Conservation (phyloP, 2,329 filamentous ascomycete species). For the Capronia americana region DNA sequence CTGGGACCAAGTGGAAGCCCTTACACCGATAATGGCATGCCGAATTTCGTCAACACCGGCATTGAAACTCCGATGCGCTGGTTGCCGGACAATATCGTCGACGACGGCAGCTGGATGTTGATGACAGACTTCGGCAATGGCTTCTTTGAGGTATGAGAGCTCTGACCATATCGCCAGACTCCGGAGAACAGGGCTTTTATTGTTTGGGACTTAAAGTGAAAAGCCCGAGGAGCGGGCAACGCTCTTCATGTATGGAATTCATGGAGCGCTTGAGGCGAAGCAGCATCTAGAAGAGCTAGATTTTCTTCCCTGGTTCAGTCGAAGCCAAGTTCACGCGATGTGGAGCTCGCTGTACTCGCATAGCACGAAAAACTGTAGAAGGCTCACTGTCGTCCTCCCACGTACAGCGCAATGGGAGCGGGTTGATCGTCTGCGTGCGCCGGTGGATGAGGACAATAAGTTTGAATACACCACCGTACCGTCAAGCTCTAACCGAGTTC, state of each 20-base stretch:
- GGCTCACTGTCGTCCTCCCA: not conserved
- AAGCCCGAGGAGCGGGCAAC: not conserved
- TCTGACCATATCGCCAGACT: not conserved
- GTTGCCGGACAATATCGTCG: constrained; percentile 18
- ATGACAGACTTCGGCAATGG: constrained; percentile 19
- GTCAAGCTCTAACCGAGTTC: too few relatives aligned
- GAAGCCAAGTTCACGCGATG: not conserved
- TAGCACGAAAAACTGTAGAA: not conserved
- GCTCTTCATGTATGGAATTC: not conserved
- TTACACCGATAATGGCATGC: not conserved
- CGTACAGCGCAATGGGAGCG: too few relatives aligned
- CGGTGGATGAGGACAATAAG: too few relatives aligned
- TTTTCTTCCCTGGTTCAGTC: not conserved
- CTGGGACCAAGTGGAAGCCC: not conserved
- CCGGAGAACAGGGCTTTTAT: not conserved
- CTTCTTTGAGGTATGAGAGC: not conserved
- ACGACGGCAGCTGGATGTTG: constrained; percentile 24
- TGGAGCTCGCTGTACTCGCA: not conserved
- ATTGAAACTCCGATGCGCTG: constrained; percentile 21
- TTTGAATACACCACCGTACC: too few relatives aligned
- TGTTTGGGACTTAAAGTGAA: not conserved
- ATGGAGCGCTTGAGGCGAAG: not conserved
- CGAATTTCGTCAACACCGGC: constrained; percentile 6
- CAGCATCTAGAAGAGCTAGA: not conserved
- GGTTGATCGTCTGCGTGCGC: too few relatives aligned